Conservation (phyloP, 2,329 filamentous ascomycete species). For the Trichoderma brevicompactum region DNA sequence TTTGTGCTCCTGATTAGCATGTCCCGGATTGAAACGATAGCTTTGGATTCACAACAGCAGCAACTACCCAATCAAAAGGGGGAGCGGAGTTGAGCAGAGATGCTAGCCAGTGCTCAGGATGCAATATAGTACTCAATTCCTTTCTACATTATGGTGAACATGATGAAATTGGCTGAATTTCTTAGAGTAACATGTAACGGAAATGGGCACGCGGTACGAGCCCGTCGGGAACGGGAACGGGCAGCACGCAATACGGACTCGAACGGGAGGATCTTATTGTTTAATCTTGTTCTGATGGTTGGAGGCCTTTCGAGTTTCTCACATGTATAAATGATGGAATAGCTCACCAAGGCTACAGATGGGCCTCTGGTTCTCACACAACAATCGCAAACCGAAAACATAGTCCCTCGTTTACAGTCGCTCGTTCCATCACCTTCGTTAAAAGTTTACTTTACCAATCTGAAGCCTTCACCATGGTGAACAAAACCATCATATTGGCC, state of each 20-base stretch:
- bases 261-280: constrained; percentile 6
- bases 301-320: not conserved
- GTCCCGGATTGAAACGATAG: constrained; percentile 24
- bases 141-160: not conserved
- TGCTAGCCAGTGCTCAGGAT: not conserved
- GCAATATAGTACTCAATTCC: not conserved
- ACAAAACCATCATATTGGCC: constrained; percentile 33
- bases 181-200: constrained; percentile 1
- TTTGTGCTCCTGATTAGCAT: not conserved
- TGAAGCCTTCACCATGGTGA: constrained; percentile 32
- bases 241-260: constrained; percentile 31
- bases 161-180: not conserved
- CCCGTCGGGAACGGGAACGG: constrained; percentile 29
- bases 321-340: constrained; percentile 2
- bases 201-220: constrained; percentile 3
- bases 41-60: constrained; percentile 6
- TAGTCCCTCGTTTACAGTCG: constrained; percentile 15
- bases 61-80: not conserved
- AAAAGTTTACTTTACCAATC: not conserved
- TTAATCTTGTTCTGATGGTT: constrained; percentile 14
- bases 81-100: not conserved
- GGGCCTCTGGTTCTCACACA: not conserved
- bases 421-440: constrained; percentile 13
- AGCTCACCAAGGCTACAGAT: not conserved
- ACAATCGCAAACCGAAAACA: not conserved